Evolutionary conservation across 495 filamentous ascomycete genomes (phyloP), one percentile per base, ranked within the genome.

Genomic region (Xylaria castorea): DNA sequence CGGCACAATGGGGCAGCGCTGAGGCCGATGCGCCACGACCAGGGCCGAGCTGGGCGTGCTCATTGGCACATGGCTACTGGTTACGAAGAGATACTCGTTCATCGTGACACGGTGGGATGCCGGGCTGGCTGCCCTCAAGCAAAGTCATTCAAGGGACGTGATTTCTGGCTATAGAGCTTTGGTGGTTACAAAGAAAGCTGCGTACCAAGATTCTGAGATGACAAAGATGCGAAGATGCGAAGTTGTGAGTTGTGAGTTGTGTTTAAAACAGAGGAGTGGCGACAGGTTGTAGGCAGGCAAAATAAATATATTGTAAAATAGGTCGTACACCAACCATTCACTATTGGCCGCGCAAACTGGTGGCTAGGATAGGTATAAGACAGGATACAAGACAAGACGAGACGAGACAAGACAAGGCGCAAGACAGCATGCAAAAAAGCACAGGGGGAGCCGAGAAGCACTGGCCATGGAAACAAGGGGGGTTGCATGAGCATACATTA

Each of bases 71-170:
- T 72, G 44, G 53, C 53, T 66, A n/a, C 44, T 57, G 36, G 70
- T 12, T 7, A 65, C 63, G 53, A 72, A 72, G n/a, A 72, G 61
- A 36, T 72, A 72, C 48, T 72, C 70, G 30, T 67, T 72, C 70
- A 72, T 72, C 51, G 40, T 61, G 51, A 12, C 7, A 14, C 9
- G 12, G 27, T 32, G 18, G 40, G 27, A 38, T 11, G 62, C 34
- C 42, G 63, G 63, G 70, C 63, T 44, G 38, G 25, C 36, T 46
- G 62, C 70, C 70, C 50, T 67, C 61, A 51, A 44, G 51, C 36
- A 48, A 58, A 36, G 25, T 51, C 38, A 40, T 22, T 7, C 63
- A 67, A 51, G 25, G 22, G 32, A 27, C 7, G 34, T 46, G 58
- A 11, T 5, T 44, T 14, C 30, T 46, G 34, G 48, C 22, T 44